Conservation (phyloP, 805 yeast species). For the Kluyveromyces aestuarii region DNA sequence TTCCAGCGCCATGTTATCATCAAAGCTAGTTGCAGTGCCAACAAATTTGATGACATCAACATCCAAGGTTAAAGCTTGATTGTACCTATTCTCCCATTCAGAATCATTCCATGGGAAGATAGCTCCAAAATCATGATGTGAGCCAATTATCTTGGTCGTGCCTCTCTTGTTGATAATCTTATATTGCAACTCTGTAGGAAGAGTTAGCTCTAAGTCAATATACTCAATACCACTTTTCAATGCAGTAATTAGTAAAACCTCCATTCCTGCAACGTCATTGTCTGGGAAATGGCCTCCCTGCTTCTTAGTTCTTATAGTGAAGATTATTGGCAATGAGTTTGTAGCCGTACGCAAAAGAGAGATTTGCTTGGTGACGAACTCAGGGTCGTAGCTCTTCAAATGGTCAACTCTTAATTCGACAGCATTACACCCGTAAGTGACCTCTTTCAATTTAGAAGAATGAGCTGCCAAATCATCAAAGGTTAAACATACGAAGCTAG, state of each 20-base stretch:
- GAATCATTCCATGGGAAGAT: constrained; percentile 52
- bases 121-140: constrained; percentile 71
- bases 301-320: constrained; percentile 63
- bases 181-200: constrained; percentile 47
- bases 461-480: constrained; percentile 46
- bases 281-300: constrained; percentile 84
- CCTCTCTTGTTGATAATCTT: constrained; percentile 44
- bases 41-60: constrained; percentile 78
- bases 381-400: constrained; percentile 39
- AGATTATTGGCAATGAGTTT: constrained; percentile 63
- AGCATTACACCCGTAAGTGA: constrained; percentile 66
- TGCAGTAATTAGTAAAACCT: constrained; percentile 48
- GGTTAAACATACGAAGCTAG: constrained; percentile 68
- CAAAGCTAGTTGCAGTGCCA: constrained; percentile 56
- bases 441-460: constrained; percentile 38
- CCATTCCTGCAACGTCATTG: constrained; percentile 38
- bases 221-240: constrained; percentile 71
- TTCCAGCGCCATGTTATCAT: constrained; percentile 67
- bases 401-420: constrained; percentile 78
- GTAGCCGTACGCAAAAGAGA: constrained; percentile 58
- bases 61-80: constrained; percentile 52
- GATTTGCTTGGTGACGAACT: constrained; percentile 65
- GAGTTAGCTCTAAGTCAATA: constrained; percentile 70
- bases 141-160: constrained; percentile 66
- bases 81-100: constrained; percentile 69